Conservation (phyloP, 2,329 filamentous ascomycete species). For the Phyllosticta paracitricarpa region DNA sequence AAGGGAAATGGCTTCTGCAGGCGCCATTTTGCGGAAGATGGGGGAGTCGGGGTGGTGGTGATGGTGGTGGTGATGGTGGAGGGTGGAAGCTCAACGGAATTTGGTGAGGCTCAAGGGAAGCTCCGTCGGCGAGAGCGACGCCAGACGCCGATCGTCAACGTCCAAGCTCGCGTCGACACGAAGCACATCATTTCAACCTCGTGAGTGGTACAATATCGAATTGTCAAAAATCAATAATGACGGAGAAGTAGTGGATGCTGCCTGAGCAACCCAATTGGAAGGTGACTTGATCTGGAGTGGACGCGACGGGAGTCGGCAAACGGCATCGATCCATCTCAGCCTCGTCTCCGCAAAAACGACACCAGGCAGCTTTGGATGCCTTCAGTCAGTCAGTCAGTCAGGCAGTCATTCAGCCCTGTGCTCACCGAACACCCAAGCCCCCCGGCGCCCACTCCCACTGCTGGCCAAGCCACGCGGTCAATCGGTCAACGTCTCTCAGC, state of each 20-base stretch:
- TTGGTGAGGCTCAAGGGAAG: background rate
- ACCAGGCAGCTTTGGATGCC: no score
- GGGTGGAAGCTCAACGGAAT: constrained; percentile 4
- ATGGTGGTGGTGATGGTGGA: background rate
- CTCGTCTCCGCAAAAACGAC: no score
- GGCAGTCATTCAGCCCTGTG: no score
- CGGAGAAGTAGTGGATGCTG: background rate
- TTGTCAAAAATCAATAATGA: background rate
- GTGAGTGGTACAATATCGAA: background rate
- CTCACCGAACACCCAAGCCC: background rate
- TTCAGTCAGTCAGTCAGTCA: no score
- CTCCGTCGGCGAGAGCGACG: background rate
- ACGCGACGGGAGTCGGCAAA: no score
- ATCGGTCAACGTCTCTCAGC: background rate
- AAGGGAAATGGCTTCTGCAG: constrained; percentile 33
- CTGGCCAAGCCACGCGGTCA: background rate
- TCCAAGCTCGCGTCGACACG: background rate
- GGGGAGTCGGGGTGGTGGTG: background rate
- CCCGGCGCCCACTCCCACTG: background rate
- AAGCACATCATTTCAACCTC: background rate
- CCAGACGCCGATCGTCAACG: background rate
- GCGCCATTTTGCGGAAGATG: constrained; percentile 21
- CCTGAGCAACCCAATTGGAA: background rate
- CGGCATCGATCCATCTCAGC: no score
- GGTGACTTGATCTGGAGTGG: background rate